Evolutionary conservation across 768 basidiomycete species (phyloP).

Genomic region (Pleurotus platypus): DNA sequence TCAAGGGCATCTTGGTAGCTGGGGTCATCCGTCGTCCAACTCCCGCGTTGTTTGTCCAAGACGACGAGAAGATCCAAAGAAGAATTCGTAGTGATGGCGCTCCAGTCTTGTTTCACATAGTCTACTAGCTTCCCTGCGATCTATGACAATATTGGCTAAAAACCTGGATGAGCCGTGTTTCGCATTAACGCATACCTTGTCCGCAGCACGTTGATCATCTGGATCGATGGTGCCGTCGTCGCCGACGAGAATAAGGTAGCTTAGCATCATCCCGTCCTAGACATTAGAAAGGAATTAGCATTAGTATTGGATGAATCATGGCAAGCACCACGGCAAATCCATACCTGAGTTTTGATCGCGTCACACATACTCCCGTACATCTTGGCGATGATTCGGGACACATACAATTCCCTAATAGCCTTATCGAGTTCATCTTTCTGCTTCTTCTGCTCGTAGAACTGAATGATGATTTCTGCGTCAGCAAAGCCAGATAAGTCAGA

Average conservation of each 20-base stretch:
- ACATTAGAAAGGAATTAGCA: not conserved
- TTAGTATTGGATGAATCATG: too few species aligned
- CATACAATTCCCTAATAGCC: constrained; percentile 1
- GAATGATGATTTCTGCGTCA: not conserved
- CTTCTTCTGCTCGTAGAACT: constrained; percentile 6
- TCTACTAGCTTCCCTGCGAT: constrained; percentile 2
- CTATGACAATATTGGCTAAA: not conserved
- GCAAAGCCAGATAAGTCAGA: not conserved
- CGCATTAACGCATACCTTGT: not conserved
- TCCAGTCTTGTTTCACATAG: not conserved
- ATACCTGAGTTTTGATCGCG: not conserved
- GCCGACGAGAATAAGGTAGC: constrained; percentile 3
- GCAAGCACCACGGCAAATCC: not conserved
- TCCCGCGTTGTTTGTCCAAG: not conserved
- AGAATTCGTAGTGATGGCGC: not conserved
- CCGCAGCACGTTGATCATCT: constrained; percentile 8
- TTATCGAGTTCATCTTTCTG: constrained; percentile 3
- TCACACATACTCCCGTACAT: constrained; percentile 4
- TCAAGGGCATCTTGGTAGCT: not conserved
- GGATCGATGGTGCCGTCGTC: constrained; percentile 6
- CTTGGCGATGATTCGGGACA: constrained; percentile 7
- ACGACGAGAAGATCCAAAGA: not conserved
- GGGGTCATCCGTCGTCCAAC: not conserved
- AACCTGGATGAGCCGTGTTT: not conserved
- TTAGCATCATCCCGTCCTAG: constrained; percentile 4